A percentile compares a stretch with the other conserved stretches of the same genome.
Evolutionary conservation across 2,329 filamentous ascomycete genomes (phyloP).

Genomic region (Neonectria faginata): DNA sequence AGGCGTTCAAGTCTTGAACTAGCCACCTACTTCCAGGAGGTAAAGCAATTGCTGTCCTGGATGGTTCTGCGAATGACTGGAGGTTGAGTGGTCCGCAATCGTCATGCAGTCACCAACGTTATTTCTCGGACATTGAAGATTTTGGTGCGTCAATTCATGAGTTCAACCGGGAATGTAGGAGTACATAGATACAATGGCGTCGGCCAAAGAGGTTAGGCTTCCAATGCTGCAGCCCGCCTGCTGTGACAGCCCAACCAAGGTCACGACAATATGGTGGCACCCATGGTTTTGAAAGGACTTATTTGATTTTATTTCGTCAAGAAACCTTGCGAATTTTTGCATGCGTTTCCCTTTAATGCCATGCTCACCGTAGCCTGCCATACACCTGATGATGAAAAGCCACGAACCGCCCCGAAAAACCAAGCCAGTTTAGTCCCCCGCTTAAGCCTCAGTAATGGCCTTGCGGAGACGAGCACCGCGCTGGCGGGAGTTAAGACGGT

Average conservation of each 20-base stretch:
- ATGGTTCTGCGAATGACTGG: neutral
- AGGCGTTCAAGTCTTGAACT: neutral
- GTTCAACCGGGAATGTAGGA: slow-evolving; percentile 16
- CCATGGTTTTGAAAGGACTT: slow-evolving; percentile 43
- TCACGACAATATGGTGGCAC: slow-evolving; percentile 22
- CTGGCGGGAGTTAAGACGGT: slow-evolving; percentile 90
- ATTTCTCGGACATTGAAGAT: neutral
- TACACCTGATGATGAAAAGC: slow-evolving; percentile 56
- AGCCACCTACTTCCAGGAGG: neutral
- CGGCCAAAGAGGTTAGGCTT: slow-evolving; percentile 11
- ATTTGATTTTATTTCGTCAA: slow-evolving; percentile 54
- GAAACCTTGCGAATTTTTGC: slow-evolving; percentile 52
- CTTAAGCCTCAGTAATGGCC: slow-evolving; percentile 74
- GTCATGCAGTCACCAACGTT: neutral
- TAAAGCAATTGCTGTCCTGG: neutral
- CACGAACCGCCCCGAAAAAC: slow-evolving; percentile 51
- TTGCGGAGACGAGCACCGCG: slow-evolving; percentile 77
- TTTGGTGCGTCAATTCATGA: slow-evolving; percentile 19
- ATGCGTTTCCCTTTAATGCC: slow-evolving; percentile 55
- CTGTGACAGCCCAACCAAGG: neutral
- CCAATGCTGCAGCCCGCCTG: slow-evolving; percentile 5
- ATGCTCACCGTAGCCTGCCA: slow-evolving; percentile 54
- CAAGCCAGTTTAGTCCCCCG: slow-evolving; percentile 42
- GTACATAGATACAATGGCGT: slow-evolving; percentile 13
- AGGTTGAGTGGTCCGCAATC: neutral